Conservation (phyloP, 352 stramenopile genomes). For the Globisporangium paroecandrum region DNA sequence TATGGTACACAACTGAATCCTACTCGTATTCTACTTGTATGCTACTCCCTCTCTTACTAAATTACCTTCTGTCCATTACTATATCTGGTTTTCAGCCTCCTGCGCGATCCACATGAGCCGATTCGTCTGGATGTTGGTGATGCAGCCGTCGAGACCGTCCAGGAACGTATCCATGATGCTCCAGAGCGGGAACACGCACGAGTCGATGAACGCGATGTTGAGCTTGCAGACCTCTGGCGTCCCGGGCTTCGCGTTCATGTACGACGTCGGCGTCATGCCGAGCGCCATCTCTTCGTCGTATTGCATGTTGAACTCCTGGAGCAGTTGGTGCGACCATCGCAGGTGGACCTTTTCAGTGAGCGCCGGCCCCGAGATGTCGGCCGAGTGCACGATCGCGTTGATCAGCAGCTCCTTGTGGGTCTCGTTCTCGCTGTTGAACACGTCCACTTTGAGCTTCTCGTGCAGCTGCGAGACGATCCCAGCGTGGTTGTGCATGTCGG, state of each 20-base stretch:
- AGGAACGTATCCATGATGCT: constrained; percentile 63
- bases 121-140: constrained; percentile 69
- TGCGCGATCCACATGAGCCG: constrained; percentile 49
- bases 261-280: constrained; percentile 62
- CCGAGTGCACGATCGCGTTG: constrained; percentile 73
- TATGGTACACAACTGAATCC: not conserved
- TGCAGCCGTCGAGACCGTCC: constrained; percentile 49
- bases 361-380: constrained; percentile 76
- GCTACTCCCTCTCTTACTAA: not conserved
- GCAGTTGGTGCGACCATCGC: constrained; percentile 60
- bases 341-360: constrained; percentile 50
- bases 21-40: not conserved
- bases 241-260: constrained; percentile 67
- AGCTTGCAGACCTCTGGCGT: constrained; percentile 67
- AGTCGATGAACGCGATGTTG: constrained; percentile 82
- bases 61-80: not conserved
- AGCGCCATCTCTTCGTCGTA: constrained; percentile 66
- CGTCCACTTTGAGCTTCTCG: constrained; percentile 55
- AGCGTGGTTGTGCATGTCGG: constrained; percentile 79
- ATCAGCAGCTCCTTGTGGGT: constrained; percentile 61
- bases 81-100: constrained; percentile 19
- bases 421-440: constrained; percentile 52
- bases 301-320: constrained; percentile 83
- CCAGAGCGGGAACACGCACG: constrained; percentile 82
- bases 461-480: constrained; percentile 67